Percentiles rank a stretch among this genome's conserved stretches.
phyloP scores from a whole-genome alignment of 371 early-diverging fungal genomes.

The Syncephalastrum sp. region DNA sequence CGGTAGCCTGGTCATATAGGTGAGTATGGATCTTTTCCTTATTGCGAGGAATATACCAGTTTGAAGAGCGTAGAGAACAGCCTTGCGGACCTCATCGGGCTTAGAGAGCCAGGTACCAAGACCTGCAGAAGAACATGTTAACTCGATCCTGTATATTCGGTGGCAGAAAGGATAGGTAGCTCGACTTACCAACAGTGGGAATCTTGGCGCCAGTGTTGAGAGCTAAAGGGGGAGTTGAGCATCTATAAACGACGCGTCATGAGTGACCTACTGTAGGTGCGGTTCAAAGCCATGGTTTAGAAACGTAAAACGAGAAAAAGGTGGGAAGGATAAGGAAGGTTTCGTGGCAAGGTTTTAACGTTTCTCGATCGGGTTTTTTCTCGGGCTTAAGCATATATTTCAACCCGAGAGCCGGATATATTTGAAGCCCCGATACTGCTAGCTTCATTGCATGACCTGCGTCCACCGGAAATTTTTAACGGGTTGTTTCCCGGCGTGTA shows the following conservation, averaged over 20 bases:
- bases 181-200: slow-evolving; percentile 29
- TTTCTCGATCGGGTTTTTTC: too few relatives aligned
- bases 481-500: too few relatives aligned
- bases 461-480: too few relatives aligned
- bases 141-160: too few relatives aligned
- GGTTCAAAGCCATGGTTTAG: slow-evolving; percentile 16
- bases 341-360: too few relatives aligned
- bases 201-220: slow-evolving; percentile 58
- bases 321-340: not conserved
- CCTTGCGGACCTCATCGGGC: slow-evolving; percentile 55
- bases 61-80: slow-evolving; percentile 57
- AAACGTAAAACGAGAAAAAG: not conserved
- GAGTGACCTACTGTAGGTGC: slow-evolving; percentile 14
- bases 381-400: too few relatives aligned
- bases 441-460: too few relatives aligned
- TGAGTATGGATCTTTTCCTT: not conserved
- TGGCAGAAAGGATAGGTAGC: too few relatives aligned
- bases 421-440: too few relatives aligned
- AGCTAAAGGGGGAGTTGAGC: slow-evolving; percentile 14
- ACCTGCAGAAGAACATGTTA: slow-evolving; percentile 17
- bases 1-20: slow-evolving; percentile 47
- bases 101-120: slow-evolving; percentile 65
- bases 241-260: not conserved
- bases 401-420: too few relatives aligned
- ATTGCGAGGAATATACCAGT: slow-evolving; percentile 31